phyloP scores from a whole-genome alignment of 139 green algal species.

The Eudorina sp. region DNA sequence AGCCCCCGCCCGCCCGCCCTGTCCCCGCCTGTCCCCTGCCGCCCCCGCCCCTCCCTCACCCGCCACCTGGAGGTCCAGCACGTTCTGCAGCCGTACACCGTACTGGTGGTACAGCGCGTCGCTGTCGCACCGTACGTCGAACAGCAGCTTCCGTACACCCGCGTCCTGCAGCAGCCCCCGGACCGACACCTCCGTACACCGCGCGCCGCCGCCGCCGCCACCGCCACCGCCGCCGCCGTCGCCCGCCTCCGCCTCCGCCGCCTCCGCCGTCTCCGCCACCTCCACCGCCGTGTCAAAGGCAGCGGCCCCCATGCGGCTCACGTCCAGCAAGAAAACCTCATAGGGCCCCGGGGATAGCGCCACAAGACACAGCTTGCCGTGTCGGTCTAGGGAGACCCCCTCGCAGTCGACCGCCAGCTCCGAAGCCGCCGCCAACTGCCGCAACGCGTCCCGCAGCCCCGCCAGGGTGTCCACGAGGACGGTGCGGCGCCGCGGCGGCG shows the following conservation, averaged over 20 bases:
- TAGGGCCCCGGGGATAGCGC: background rate
- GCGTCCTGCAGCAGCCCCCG: background rate
- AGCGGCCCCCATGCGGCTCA: background rate
- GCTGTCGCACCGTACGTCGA: background rate
- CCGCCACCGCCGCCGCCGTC: too few relatives aligned
- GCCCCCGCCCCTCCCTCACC: background rate
- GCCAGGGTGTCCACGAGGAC: background rate
- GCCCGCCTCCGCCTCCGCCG: too few relatives aligned
- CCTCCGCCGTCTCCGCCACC: too few relatives aligned
- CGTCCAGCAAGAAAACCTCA: background rate
- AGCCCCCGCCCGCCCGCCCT: background rate
- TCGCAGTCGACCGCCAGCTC: slow-evolving; percentile 12
- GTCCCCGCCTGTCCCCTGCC: too few relatives aligned
- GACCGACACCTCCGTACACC: too few relatives aligned
- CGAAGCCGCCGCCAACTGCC: background rate
- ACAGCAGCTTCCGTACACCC: background rate
- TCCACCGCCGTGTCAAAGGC: background rate
- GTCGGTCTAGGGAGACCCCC: background rate
- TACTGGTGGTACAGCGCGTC: slow-evolving; percentile 23
- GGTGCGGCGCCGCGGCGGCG: background rate
- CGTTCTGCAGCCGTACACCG: background rate
- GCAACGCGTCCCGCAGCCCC: background rate
- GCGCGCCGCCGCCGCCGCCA: too few relatives aligned
- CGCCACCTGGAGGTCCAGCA: slow-evolving; percentile 2
- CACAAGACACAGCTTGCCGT: slow-evolving; percentile 41